Evolutionary conservation across 805 yeast genomes (phyloP), one percentile per base, ranked within the genome.

Genomic region (Saturnispora silvae): DNA sequence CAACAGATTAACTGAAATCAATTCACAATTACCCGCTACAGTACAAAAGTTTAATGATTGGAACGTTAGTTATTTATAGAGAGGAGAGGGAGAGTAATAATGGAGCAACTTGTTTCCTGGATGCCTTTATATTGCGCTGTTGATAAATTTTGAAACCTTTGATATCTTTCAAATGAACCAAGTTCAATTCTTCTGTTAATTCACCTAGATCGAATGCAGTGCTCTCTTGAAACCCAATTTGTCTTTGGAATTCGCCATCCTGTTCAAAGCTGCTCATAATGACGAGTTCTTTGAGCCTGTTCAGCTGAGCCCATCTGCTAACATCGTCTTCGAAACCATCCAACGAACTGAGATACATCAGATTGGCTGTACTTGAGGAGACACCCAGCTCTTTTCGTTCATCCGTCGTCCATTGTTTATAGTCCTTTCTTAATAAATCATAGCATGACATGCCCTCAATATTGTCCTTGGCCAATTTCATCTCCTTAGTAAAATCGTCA

Each of bases 31-130:
- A 10, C 80, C 79, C 0, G 19, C 15, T 5, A 23, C 31, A 7
- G 45, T 47, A 24, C 38, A 39, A 16, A 31, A 17, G 3, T 46
- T 54, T 37, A 47, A 51, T 15, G 45, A 44, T n/a, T 60, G 64
- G 64, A 56, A 20, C 57, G 52, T 42, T 20, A 15, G 28, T 32
- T 32, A 25, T 32, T 23, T 16, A 23, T 23, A 23, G 22, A 17
- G 16, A 23, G 47, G 23, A 70, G 37, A 13, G 63, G 51, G 1
- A 96, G 96, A 23, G 46, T 24, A 70, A 38, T 11, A 64, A 51
- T 1, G 96, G 96, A 4, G 83, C 95, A 10, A 86, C 83, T 53
- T 82, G 94, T 53, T 87, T 87, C 49, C 96, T 68, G 25, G 92
- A 81, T 1, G 89, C 87, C 6, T 59, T 54, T 11, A 68, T 49